Evolutionary conservation across 768 basidiomycete genomes (phyloP), one percentile per base, ranked within the genome.

Genomic region (Rossbeevera mucosa): DNA sequence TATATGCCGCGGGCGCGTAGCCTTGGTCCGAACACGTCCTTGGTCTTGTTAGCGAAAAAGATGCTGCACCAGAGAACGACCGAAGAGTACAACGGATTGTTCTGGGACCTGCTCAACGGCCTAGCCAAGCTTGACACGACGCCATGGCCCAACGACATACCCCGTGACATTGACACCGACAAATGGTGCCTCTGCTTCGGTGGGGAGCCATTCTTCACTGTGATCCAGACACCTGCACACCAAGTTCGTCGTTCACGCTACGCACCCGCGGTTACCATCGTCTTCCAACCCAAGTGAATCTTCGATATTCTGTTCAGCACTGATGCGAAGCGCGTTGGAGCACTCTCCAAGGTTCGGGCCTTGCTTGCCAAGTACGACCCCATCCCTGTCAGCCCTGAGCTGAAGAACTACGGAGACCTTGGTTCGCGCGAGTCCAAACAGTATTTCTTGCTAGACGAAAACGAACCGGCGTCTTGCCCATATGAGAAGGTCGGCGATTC

Each of bases 371-470:
- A 58, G 21, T 61, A 61, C 20, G 60, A 62, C 12, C 57, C 60
- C 12, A 58, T 62, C 18, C 50, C 57, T 24, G 51, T 61, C 38
- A 62, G 60, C 51, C 98, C 67, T 97, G 60, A 61, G 50, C 43
- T 62, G 22, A 62, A 59, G 51, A 61, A 62, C 48, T 59, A 61
- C 22, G 60, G 60, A 7, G 60, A 62, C 2, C 2, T 48, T 21
- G 60, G 51, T 30, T 61, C 60, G 11, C 59, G 60, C 30, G 60
- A 62, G 57, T 51, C 61, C 18, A 50, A 51, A 43, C 60, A 62
- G 36, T 62, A 62, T 41, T 62, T 62, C 21, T 30, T 62, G 25
- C 24, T 61, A 40, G 60, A 62, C 30, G 60, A 62, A 18, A 62
- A 56, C 30, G 49, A 59, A 7, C 57, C 61, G 4, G 57, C 57